Percentiles rank a stretch among this genome's conserved stretches.
Conservation (phyloP, 352 stramenopile genomes). For the Phytophthora meadii region DNA sequence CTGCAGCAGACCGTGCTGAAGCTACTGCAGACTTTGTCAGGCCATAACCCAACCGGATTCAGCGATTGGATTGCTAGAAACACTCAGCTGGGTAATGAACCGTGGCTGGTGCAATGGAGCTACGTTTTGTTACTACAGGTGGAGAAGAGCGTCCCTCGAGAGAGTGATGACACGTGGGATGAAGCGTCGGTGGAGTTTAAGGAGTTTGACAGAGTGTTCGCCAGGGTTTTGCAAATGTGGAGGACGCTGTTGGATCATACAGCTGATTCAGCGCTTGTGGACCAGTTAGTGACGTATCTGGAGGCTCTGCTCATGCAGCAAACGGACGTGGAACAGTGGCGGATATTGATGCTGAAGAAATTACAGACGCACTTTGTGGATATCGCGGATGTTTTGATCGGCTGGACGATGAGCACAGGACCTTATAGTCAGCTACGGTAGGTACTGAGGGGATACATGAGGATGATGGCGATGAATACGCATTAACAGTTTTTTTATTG, state of each 20-base stretch:
- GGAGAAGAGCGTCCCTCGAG: slow-evolving; percentile 42
- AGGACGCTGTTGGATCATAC: slow-evolving; percentile 60
- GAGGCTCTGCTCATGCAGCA: slow-evolving; percentile 36
- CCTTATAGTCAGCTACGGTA: slow-evolving; percentile 47
- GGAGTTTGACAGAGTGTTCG: slow-evolving; percentile 52
- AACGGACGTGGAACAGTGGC: slow-evolving; percentile 29
- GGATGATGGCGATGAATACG: not conserved
- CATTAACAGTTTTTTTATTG: not conserved
- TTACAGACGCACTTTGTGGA: slow-evolving; percentile 78
- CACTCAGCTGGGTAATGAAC: slow-evolving; percentile 43
- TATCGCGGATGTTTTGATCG: slow-evolving; percentile 71
- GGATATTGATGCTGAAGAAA: slow-evolving; percentile 43
- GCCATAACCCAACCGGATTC: slow-evolving; percentile 48
- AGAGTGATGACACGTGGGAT: slow-evolving; percentile 30
- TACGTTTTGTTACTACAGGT: slow-evolving; percentile 47
- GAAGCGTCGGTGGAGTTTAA: slow-evolving; percentile 51
- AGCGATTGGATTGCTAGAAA: slow-evolving; percentile 62
- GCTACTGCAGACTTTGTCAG: slow-evolving; percentile 49
- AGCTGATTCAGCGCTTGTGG: slow-evolving; percentile 45
- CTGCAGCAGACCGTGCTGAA: slow-evolving; percentile 45
- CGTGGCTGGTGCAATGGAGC: slow-evolving; percentile 64
- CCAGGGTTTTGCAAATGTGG: slow-evolving; percentile 53
- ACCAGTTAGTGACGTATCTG: slow-evolving; percentile 44
- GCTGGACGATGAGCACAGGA: slow-evolving; percentile 67
- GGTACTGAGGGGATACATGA: not conserved